phyloP scores from a whole-genome alignment of 2,329 filamentous ascomycete genomes.

The Phialophora tarda region DNA sequence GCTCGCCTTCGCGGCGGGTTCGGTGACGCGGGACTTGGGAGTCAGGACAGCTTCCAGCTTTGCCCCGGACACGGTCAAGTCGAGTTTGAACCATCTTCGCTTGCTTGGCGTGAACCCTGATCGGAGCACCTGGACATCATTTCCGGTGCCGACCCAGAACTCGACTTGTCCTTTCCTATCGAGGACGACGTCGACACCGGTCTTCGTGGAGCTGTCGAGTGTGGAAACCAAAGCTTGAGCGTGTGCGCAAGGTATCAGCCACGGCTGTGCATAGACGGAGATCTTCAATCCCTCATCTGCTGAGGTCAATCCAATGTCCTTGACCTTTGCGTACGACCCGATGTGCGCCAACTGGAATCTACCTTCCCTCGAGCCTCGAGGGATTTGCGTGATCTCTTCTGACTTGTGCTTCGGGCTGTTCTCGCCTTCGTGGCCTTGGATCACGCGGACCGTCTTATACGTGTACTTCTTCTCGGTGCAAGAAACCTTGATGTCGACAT shows the following conservation, averaged over 20 bases:
- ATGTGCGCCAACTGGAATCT: constrained; percentile 23
- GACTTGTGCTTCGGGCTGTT: constrained; percentile 12
- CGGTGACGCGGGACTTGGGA: no score
- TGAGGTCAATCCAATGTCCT: constrained; percentile 2
- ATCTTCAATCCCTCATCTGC: neutral
- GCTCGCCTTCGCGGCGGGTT: no score
- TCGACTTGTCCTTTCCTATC: constrained; percentile 5
- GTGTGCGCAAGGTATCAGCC: constrained; percentile 14
- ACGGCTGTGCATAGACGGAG: no score
- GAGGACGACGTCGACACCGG: constrained; percentile 21
- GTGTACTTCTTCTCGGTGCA: constrained; percentile 30
- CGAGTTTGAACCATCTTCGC: no score
- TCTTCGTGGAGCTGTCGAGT: constrained; percentile 12
- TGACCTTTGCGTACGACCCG: constrained; percentile 28
- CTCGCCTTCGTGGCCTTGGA: constrained; percentile 23
- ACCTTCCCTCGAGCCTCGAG: constrained; percentile 16
- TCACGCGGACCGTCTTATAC: constrained; percentile 26
- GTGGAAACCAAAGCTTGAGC: constrained; percentile 24
- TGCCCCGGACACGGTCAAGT: no score
- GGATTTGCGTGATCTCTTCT: constrained; percentile 22
- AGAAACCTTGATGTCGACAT: constrained; percentile 31
- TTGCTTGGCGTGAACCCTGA: no score
- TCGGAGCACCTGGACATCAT: no score
- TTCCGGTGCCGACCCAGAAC: constrained; percentile 15
- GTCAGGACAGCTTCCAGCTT: no score